phyloP scores from a whole-genome alignment of 139 green algal genomes.

The Chlorella sp. region DNA sequence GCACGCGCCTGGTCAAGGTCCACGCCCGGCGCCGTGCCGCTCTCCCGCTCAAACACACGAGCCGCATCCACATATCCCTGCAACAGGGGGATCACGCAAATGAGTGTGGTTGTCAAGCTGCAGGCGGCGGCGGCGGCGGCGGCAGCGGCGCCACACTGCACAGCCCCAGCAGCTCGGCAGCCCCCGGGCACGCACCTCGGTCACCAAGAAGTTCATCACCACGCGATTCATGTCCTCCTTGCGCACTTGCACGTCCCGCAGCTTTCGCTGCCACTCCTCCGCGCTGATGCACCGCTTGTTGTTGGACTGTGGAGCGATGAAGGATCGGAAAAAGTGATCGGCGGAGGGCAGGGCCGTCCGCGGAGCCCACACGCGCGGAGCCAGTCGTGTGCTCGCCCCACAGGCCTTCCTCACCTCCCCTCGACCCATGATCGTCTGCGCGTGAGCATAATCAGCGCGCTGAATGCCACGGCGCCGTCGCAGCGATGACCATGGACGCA shows the following conservation, averaged over 20 bases:
- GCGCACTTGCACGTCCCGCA: constrained; percentile 68
- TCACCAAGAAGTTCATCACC: constrained; percentile 97
- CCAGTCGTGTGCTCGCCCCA: too few relatives aligned
- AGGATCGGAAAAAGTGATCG: background rate
- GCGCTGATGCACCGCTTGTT: constrained; percentile 22
- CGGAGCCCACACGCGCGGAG: too few relatives aligned
- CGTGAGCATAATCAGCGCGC: too few relatives aligned
- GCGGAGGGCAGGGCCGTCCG: too few relatives aligned
- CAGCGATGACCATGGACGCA: too few relatives aligned
- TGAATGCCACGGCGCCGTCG: too few relatives aligned
- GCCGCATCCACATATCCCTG: constrained; percentile 96
- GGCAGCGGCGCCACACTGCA: background rate
- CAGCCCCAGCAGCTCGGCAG: too few relatives aligned
- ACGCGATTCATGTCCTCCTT: constrained; percentile 95
- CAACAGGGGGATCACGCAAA: background rate
- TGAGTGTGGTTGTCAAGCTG: background rate
- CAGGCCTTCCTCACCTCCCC: too few relatives aligned
- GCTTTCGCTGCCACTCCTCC: constrained; percentile 82
- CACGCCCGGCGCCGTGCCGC: constrained; percentile 71
- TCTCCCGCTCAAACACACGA: constrained; percentile 84
- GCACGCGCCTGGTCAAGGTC: constrained; percentile 63
- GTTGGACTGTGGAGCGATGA: constrained; percentile 8
- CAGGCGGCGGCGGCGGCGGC: background rate
- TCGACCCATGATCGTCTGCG: too few relatives aligned
- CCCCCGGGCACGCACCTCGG: constrained; percentile 73